A percentile compares a stretch with the other conserved stretches of the same genome.
Conservation (phyloP, 225 moss, liverwort and hornwort species). For the Bryum argenteum region DNA sequence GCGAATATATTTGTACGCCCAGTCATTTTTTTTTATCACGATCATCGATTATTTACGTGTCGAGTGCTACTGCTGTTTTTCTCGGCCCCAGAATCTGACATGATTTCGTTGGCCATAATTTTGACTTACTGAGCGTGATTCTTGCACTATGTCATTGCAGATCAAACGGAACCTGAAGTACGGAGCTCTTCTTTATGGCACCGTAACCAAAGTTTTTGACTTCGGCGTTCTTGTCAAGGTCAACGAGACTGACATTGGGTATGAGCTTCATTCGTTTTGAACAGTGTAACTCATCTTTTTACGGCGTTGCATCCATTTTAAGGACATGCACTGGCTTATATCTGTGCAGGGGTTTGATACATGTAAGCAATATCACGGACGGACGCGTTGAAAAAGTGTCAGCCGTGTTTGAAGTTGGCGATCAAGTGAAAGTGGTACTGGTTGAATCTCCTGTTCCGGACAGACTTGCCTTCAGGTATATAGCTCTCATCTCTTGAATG, state of each 20-base stretch:
- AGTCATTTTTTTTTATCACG: too few relatives aligned
- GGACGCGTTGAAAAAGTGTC: conserved; percentile 45
- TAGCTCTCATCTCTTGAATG: neutral
- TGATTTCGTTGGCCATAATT: conserved; percentile 1
- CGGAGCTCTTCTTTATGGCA: conserved; percentile 44
- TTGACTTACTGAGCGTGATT: conserved; percentile 1
- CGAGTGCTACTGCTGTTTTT: neutral
- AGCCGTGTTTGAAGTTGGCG: conserved; percentile 58
- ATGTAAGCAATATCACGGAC: conserved; percentile 52
- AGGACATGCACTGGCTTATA: conserved; percentile 8
- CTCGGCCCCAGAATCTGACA: neutral
- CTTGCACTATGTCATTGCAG: conserved; percentile 26
- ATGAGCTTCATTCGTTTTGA: conserved; percentile 18
- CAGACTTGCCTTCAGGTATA: conserved; percentile 68
- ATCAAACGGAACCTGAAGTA: conserved; percentile 41
- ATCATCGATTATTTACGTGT: too few relatives aligned
- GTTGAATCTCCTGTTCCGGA: conserved; percentile 50
- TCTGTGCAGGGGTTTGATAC: conserved; percentile 56
- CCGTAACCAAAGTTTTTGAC: conserved; percentile 37
- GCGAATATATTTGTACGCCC: neutral
- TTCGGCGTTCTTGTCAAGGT: conserved; percentile 52
- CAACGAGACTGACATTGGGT: conserved; percentile 50
- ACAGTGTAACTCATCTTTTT: neutral
- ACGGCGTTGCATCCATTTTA: conserved; percentile 3
- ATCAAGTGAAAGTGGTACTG: conserved; percentile 55